Conservation (phyloP, 116 monocot genomes). For the Dioscorea cayenensis region DNA sequence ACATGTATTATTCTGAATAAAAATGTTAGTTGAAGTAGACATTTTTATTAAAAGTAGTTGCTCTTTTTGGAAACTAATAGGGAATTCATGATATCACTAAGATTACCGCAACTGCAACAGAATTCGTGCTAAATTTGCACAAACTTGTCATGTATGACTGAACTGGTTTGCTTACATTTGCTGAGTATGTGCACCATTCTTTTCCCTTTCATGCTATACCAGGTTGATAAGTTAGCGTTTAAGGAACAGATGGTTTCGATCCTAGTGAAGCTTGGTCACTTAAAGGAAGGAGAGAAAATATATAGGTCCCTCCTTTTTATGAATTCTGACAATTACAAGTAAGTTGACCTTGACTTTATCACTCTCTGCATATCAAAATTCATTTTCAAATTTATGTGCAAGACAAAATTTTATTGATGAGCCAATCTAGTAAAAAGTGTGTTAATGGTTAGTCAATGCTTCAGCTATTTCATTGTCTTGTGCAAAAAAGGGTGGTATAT, state of each 20-base stretch:
- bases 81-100: too few relatives aligned
- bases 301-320: slow-evolving; percentile 70
- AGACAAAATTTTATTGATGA: not conserved
- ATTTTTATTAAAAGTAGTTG: too few relatives aligned
- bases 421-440: not conserved
- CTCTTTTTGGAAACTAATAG: too few relatives aligned
- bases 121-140: too few relatives aligned
- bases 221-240: slow-evolving; percentile 88
- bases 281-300: slow-evolving; percentile 74
- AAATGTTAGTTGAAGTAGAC: too few relatives aligned
- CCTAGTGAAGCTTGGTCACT: slow-evolving; percentile 64
- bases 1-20: not conserved
- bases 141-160: too few relatives aligned
- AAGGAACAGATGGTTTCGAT: slow-evolving; percentile 85
- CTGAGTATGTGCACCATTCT: not conserved
- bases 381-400: not conserved
- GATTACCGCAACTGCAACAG: too few relatives aligned
- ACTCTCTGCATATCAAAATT: not conserved
- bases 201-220: slow-evolving; percentile 3
- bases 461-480: too few relatives aligned
- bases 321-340: slow-evolving; percentile 98
- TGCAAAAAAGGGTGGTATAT: too few relatives aligned
- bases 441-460: too few relatives aligned
- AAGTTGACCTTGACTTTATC: slow-evolving; percentile 10
- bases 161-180: not conserved